Evolutionary conservation across 768 basidiomycete genomes (phyloP), one percentile per base, ranked within the genome.

Genomic region (Rhodotorula diobovata): DNA sequence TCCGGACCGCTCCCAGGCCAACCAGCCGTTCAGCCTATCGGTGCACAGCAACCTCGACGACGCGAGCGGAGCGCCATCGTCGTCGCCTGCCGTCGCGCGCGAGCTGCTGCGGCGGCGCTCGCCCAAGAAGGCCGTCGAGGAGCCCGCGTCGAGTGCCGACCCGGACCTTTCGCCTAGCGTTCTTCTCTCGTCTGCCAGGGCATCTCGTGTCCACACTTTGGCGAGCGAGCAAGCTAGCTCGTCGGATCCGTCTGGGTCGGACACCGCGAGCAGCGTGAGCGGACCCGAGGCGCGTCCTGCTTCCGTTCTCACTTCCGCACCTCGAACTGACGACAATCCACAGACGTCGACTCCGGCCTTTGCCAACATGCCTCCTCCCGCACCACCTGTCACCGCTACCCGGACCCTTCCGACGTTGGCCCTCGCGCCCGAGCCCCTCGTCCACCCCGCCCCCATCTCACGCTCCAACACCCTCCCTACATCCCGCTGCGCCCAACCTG

Each of bases 11-110:
- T 30, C 55, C 11, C 7, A 37, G 21, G 25, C 39, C 20, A 23
- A n/a, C 39, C 10, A 18, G 5, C 60, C 64, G 1, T 39, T 66
- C 48, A 16, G 32, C 37, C 50, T 46, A 5, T 61, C 66, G 5
- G 41, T 43, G 14, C 43, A 32, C 15, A 6, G n/a, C 30, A 50
- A 63, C 62, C 12, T 65, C 30, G 58, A 68, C 58, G 20, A 58
- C 58, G 45, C 55, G 54, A 20, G 25, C 45, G 67, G 56, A 0
- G 65, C 67, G 0, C 69, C 72, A 2, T 69, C 72, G 12, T 73
- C 68, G 63, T n/a, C 51, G 59, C 8, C 48, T 30, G 35, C 61
- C 56, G 25, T 59, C 57, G 39, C 45, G 56, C 48, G 15, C 30
- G 35, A 72, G 12, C 56, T 57, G 8, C 56, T 57, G 25, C 25